These are phyloP conservation scores for Oldenlandia corymbosa DNA, from an alignment of 257 asterid genomes.

Conservation along the genomic window DNA sequence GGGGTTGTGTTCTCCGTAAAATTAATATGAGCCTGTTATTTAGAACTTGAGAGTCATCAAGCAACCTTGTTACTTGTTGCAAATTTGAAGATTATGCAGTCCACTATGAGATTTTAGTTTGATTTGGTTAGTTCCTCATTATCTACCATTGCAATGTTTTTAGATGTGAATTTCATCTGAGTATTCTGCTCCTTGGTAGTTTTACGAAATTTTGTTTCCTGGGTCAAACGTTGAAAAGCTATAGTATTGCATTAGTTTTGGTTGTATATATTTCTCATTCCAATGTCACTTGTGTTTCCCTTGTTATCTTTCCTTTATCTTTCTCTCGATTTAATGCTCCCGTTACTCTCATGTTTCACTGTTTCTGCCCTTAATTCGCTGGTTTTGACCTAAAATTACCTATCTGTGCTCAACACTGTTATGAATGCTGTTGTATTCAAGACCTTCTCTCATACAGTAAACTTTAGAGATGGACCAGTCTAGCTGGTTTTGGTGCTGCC, in stretches of 20 bases:
- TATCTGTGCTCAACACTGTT: neutral
- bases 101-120: neutral
- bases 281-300: neutral
- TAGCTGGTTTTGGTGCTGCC: neutral
- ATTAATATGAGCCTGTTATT: neutral
- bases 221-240: neutral
- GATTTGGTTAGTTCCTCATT: neutral
- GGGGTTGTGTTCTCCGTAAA: neutral
- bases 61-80: neutral
- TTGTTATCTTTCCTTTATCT: too few species aligned
- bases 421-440: neutral
- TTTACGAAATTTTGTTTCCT: too few species aligned
- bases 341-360: neutral
- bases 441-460: neutral
- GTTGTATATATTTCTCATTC: neutral
- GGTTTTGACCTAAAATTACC: neutral
- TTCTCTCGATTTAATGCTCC: too few species aligned
- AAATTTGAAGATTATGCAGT: neutral
- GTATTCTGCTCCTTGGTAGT: neutral
- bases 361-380: neutral
- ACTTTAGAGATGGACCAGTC: neutral
- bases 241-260: neutral
- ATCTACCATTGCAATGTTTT: neutral
- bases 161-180: neutral
- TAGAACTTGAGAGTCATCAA: neutral